A percentile compares a stretch with the other conserved stretches of the same genome.
phyloP scores from a whole-genome alignment of 1,139 yeast species.

The Yamadazyma pseudoaaseri region DNA sequence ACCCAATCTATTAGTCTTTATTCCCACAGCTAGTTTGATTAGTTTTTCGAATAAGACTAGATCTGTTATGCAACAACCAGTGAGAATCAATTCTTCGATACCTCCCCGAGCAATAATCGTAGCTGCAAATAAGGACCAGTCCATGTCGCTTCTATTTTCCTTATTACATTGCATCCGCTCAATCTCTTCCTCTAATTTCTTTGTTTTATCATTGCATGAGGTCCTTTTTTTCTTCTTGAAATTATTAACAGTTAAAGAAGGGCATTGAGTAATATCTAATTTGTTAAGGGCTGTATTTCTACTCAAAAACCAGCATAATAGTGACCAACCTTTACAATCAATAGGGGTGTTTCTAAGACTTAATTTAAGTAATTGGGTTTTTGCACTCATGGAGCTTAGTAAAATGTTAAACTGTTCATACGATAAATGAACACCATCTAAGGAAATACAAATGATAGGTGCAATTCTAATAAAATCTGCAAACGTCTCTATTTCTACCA shows the following conservation, averaged over 20 bases:
- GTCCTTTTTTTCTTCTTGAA: conserved; percentile 42
- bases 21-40: conserved; percentile 52
- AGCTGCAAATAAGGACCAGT: conserved; percentile 72
- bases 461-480: conserved; percentile 75
- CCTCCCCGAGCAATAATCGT: conserved; percentile 68
- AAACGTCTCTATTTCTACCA: conserved; percentile 71
- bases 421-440: conserved; percentile 69
- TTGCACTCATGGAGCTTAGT: conserved; percentile 59
- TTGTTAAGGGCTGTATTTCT: conserved; percentile 55
- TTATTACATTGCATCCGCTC: conserved; percentile 58
- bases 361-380: conserved; percentile 60
- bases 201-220: conserved; percentile 17
- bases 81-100: conserved; percentile 66
- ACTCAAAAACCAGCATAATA: conserved; percentile 67
- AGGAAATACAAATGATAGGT: conserved; percentile 63
- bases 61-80: conserved; percentile 69
- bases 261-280: conserved; percentile 72
- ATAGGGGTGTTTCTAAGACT: conserved; percentile 72
- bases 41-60: conserved; percentile 54
- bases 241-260: conserved; percentile 55
- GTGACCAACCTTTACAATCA: conserved; percentile 67
- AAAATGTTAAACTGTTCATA: conserved; percentile 64
- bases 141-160: conserved; percentile 67
- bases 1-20: conserved; percentile 57
- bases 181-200: conserved; percentile 28